Base-by-base conservation (phyloP, 441 rosid genomes). In the Isatis lusitanica region DNA sequence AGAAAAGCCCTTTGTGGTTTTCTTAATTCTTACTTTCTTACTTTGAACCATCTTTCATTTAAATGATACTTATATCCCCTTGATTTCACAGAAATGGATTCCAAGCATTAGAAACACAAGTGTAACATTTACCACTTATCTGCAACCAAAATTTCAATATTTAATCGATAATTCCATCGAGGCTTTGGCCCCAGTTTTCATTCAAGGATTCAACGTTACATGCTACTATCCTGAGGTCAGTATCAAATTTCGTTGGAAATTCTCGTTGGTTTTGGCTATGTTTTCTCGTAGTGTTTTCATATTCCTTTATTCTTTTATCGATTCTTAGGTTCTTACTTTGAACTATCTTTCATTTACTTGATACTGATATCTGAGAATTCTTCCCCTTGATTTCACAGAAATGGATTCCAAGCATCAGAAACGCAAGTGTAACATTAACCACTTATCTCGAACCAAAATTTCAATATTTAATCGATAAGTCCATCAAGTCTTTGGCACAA, bases 371-470 rank as follows among this genome's bases (percentile, higher is more conserved):
- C n/a, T 69, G 38, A 15, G 16, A 58, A 16, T 35, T 35, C 17
- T 58, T 61, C 71, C 28, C 26, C 53, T 44, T 44, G 36, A 10
- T 57, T 68, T 56, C 51, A 36, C 78, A 79, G 85, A 63, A 77
- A 69, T 83, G 76, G 81, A 72, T 83, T 47, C 83, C 85, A 60
- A 50, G 61, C 70, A 71, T 77, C 68, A 79, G 74, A 79, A 80
- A 21, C 24, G 2, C 24, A 21, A 21, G 24, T 21, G 24, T 21
- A 21, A 21, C 24, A 21, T 21, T 21, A 21, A 21, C 24, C 24
- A 21, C 24, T 21, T 21, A 21, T 21, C 24, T 21, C 24, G 2
- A 21, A 21, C 24, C 74, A 59, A 66, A 58, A 63, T 7, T 75
- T 70, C 74, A 70, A 33, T 69, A 62, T 53, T 33, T 81, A 60